Conservation (phyloP, 345 rosid species). For the Eucalyptus pauciflora region DNA sequence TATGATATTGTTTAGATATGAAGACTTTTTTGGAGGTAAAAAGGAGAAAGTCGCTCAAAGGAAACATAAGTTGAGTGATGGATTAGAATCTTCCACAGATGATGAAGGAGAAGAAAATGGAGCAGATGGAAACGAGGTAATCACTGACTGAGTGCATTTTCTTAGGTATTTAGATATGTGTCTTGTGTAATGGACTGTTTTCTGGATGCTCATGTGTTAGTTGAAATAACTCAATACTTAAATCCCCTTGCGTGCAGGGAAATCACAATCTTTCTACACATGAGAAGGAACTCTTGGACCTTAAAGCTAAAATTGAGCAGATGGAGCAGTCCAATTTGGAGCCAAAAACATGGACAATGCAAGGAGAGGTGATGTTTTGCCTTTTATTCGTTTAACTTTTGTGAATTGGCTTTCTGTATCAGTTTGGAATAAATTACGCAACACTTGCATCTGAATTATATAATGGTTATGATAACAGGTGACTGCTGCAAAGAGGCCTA, state of each 20-base stretch:
- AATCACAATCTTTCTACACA: constrained; percentile 54
- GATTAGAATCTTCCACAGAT: constrained; percentile 17
- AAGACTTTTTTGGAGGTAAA: constrained; percentile 66
- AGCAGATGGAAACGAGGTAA: constrained; percentile 18
- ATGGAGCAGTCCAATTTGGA: constrained; percentile 91
- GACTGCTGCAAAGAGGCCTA: constrained; percentile 82
- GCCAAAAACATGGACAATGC: constrained; percentile 92
- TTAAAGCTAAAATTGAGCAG: constrained; percentile 52
- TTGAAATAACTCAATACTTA: neutral
- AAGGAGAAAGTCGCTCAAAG: constrained; percentile 22
- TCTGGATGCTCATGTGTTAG: neutral
- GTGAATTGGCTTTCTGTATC: neutral
- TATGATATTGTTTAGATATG: constrained; percentile 34
- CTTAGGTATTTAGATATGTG: neutral
- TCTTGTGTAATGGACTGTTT: neutral
- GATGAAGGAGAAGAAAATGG: constrained; percentile 12
- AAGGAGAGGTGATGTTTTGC: constrained; percentile 62
- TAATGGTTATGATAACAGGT: constrained; percentile 28
- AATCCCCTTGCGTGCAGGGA: constrained; percentile 14
- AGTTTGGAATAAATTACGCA: neutral
- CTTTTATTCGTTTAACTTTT: neutral
- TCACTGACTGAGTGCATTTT: neutral
- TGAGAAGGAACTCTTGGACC: constrained; percentile 54
- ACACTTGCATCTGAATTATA: neutral
- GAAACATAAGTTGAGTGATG: constrained; percentile 13